These are phyloP conservation scores for Podospora pseudopauciseta DNA, from an alignment of 495 filamentous ascomycete species.

Conservation along the genomic window DNA sequence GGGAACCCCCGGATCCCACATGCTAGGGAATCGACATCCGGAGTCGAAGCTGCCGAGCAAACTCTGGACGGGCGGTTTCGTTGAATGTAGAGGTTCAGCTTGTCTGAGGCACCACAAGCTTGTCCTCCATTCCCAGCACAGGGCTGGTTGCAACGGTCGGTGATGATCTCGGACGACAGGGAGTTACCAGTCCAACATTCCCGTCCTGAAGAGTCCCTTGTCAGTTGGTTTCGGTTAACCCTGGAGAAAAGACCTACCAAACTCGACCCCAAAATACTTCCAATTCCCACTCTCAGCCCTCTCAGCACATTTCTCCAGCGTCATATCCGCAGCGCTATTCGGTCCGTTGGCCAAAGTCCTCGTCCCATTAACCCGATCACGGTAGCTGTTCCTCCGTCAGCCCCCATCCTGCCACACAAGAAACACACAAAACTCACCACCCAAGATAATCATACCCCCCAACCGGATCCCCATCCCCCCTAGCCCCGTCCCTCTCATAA, in stretches of 20 bases:
- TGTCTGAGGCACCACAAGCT: background rate
- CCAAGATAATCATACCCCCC: conserved; percentile 6
- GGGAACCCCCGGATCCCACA: background rate
- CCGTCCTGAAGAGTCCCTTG: background rate
- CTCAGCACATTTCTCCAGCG: conserved; percentile 1
- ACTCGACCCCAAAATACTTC: conserved; percentile 6
- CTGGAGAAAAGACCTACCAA: conserved; percentile 1
- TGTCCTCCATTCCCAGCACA: conserved; percentile 3
- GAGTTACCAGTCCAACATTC: conserved; percentile 6
- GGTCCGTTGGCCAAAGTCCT: background rate
- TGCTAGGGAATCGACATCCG: background rate
- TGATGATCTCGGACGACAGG: background rate
- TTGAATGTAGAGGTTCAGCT: background rate
- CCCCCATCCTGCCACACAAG: background rate
- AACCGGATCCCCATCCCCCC: background rate
- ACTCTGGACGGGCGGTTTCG: background rate
- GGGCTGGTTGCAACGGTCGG: background rate
- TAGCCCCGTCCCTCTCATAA: background rate
- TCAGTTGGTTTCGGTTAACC: background rate
- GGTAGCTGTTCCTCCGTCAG: background rate
- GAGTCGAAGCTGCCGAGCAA: background rate
- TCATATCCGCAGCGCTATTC: background rate
- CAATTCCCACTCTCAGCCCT: background rate
- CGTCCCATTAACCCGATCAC: background rate
- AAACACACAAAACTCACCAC: background rate